Percentiles rank a stretch among this genome's conserved stretches.
phyloP scores from a whole-genome alignment of 106 monocot species.

The Dioscorea dumetorum region DNA sequence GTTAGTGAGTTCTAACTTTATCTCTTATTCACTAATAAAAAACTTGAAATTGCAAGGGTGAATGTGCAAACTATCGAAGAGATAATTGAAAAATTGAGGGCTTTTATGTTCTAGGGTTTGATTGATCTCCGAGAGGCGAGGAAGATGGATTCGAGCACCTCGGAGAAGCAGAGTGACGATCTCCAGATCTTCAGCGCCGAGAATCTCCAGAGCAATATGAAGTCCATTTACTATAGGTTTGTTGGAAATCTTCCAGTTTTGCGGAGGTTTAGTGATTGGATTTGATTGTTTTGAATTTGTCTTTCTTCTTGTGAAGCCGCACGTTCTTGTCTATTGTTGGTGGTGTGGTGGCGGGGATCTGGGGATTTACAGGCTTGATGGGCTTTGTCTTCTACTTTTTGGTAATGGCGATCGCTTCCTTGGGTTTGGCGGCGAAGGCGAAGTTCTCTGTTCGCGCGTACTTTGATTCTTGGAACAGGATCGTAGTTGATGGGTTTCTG shows the following conservation, averaged over 20 bases:
- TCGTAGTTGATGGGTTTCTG: slow-evolving; percentile 76
- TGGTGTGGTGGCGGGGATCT: slow-evolving; percentile 96
- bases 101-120: too few relatives aligned
- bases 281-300: background rate
- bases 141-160: background rate
- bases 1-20: too few relatives aligned
- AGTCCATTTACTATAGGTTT: slow-evolving; percentile 13
- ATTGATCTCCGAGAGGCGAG: background rate
- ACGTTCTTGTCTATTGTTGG: slow-evolving; percentile 93
- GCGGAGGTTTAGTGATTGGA: background rate
- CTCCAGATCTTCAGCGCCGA: slow-evolving; percentile 15
- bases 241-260: background rate
- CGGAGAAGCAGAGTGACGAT: slow-evolving; percentile 6
- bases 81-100: too few relatives aligned
- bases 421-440: slow-evolving; percentile 76
- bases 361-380: slow-evolving; percentile 81
- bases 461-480: slow-evolving; percentile 85
- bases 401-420: slow-evolving; percentile 68
- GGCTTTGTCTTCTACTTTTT: slow-evolving; percentile 89
- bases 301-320: slow-evolving; percentile 55
- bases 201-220: slow-evolving; percentile 16
- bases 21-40: too few relatives aligned
- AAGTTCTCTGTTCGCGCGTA: slow-evolving; percentile 72
- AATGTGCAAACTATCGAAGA: too few relatives aligned
- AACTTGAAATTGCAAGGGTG: too few relatives aligned